phyloP scores from a whole-genome alignment of 768 basidiomycete genomes.

The Cystoderma amianthinum region DNA sequence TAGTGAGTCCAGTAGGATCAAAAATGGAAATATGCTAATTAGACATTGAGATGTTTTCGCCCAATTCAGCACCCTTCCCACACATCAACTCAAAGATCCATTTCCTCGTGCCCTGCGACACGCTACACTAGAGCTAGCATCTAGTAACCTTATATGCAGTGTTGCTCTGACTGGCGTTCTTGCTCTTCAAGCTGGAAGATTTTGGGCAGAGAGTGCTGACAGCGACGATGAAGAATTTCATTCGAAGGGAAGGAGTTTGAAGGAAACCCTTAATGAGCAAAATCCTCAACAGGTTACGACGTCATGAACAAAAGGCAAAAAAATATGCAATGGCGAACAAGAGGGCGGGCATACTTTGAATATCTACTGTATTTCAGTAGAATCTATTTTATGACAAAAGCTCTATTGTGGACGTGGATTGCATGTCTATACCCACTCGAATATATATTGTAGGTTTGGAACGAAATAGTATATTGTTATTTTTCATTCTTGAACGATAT shows the following conservation, averaged over 20 bases:
- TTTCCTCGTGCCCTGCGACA: slow-evolving; percentile 59
- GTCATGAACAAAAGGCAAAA: no score
- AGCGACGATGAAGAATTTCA: slow-evolving; percentile 43
- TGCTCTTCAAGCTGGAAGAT: slow-evolving; percentile 74
- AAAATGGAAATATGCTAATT: no score
- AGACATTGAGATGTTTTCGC: slow-evolving; percentile 57
- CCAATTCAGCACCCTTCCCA: slow-evolving; percentile 53
- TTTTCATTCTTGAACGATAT: slow-evolving; percentile 83
- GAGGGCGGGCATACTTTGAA: no score
- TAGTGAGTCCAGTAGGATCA: no score
- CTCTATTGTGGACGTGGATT: no score
- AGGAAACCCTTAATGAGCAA: slow-evolving; percentile 19
- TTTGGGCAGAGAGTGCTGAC: slow-evolving; percentile 78
- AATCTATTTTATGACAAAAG: no score
- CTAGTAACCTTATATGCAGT: slow-evolving; percentile 79
- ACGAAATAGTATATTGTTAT: no score
- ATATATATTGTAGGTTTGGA: no score
- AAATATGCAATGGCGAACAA: no score
- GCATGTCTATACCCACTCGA: no score
- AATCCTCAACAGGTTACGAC: slow-evolving; percentile 20
- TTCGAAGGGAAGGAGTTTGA: slow-evolving; percentile 14
- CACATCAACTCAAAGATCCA: slow-evolving; percentile 41
- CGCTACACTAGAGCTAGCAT: slow-evolving; percentile 73
- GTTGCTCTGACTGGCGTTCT: slow-evolving; percentile 86
- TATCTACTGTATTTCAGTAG: no score